These are phyloP conservation scores for Mycena metata DNA, from an alignment of 768 basidiomycete species.

Conservation along the genomic window DNA sequence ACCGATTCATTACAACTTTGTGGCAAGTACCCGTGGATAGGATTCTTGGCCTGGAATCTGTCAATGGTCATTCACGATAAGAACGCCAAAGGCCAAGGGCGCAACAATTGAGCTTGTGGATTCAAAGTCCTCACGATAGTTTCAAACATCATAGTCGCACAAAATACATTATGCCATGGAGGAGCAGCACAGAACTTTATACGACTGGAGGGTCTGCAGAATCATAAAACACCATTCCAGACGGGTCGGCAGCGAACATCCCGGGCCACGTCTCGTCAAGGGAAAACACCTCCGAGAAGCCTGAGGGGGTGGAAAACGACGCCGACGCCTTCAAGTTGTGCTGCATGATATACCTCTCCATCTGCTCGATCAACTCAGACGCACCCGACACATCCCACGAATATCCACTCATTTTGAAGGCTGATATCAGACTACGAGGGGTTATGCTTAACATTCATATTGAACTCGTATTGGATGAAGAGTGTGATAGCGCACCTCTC, in stretches of 20 bases:
- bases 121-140: too few relatives aligned
- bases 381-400: constrained; percentile 5
- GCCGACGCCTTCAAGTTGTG: too few relatives aligned
- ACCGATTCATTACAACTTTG: too few relatives aligned
- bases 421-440: constrained; percentile 11
- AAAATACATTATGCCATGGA: too few relatives aligned
- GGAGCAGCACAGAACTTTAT: too few relatives aligned
- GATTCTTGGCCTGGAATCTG: too few relatives aligned
- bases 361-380: constrained; percentile 17
- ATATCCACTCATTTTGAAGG: constrained; percentile 19
- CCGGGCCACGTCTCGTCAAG: constrained; percentile 14
- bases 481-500: constrained; percentile 12
- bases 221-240: neutral
- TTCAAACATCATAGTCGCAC: too few relatives aligned
- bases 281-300: neutral
- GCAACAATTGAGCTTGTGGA: too few relatives aligned
- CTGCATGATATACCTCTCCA: constrained; percentile 19
- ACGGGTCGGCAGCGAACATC: constrained; percentile 4
- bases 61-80: too few relatives aligned
- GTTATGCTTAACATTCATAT: neutral
- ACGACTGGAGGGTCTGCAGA: too few relatives aligned
- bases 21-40: too few relatives aligned
- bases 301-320: neutral
- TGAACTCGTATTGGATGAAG: neutral
- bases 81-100: too few relatives aligned